Percentiles rank a stretch among this genome's conserved stretches.
These are phyloP conservation scores for Wickerhamomyces subpelliculosus DNA, from an alignment of 805 yeast species.

Conservation along the genomic window DNA sequence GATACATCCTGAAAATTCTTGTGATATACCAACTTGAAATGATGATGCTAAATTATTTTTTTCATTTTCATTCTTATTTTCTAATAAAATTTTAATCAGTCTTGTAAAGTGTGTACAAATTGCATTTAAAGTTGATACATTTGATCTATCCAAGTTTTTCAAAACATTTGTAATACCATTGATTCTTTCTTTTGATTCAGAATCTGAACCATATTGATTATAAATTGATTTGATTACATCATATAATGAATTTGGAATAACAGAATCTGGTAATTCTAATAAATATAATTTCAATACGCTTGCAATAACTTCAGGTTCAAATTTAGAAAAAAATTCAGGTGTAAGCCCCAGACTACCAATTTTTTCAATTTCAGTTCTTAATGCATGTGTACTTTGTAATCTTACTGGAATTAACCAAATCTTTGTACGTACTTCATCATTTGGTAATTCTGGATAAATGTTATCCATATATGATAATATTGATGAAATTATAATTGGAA, in stretches of 20 bases:
- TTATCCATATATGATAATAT: constrained; percentile 62
- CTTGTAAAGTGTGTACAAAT: constrained; percentile 70
- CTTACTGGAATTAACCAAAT: constrained; percentile 67
- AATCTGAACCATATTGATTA: constrained; percentile 35
- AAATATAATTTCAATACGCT: constrained; percentile 66
- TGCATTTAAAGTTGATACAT: constrained; percentile 75
- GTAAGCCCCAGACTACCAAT: constrained; percentile 36
- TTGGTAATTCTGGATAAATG: constrained; percentile 59
- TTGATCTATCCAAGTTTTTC: constrained; percentile 59
- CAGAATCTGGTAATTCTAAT: constrained; percentile 73
- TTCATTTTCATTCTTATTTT: constrained; percentile 32
- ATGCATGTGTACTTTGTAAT: constrained; percentile 49
- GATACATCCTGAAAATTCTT: constrained; percentile 59
- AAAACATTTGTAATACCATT: constrained; percentile 61
- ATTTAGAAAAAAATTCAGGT: constrained; percentile 23
- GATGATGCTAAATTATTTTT: constrained; percentile 20
- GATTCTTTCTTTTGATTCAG: constrained; percentile 32
- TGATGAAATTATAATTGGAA: constrained; percentile 60
- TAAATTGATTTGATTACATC: constrained; percentile 68
- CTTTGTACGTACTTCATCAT: constrained; percentile 61
- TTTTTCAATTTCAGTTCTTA: constrained; percentile 52
- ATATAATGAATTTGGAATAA: constrained; percentile 57
- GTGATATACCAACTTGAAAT: constrained; percentile 43
- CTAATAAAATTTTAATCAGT: constrained; percentile 44
- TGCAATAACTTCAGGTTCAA: constrained; percentile 53